Evolutionary conservation across 106 monocot species (phyloP).

Genomic region (Dendrobium officinale): DNA sequence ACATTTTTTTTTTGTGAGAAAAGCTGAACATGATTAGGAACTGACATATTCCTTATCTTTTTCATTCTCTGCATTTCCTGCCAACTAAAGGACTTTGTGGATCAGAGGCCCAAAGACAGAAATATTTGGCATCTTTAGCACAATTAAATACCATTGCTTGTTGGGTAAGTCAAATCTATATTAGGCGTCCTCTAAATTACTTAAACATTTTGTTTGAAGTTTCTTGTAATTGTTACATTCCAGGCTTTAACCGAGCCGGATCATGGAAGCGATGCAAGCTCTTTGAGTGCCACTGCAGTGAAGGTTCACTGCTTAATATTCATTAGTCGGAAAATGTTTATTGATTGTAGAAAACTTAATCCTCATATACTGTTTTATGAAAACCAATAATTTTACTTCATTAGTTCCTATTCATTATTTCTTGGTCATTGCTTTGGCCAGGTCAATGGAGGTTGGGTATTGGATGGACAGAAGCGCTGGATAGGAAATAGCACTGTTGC

Average conservation of each 20-base stretch:
- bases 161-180: conserved; percentile 38
- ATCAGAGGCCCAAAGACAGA: conserved; percentile 68
- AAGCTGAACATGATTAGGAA: neutral
- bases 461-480: conserved; percentile 97
- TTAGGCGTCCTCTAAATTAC: neutral
- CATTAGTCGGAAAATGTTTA: neutral
- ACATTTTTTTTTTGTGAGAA: neutral
- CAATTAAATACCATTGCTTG: conserved; percentile 49
- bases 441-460: conserved; percentile 85
- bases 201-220: neutral
- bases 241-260: conserved; percentile 82
- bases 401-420: no score
- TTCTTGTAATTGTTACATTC: neutral
- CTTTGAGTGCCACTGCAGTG: conserved; percentile 69
- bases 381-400: no score
- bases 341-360: neutral
- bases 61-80: neutral
- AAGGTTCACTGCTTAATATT: conserved; percentile 88
- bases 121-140: conserved; percentile 66
- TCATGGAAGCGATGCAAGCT: conserved; percentile 91
- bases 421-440: conserved; percentile 15
- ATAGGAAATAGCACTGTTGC: conserved; percentile 95
- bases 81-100: conserved; percentile 61
- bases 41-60: neutral
- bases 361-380: no score